Base-by-base conservation (phyloP, 2,329 filamentous ascomycete genomes). In the Eurotiales sp. region DNA sequence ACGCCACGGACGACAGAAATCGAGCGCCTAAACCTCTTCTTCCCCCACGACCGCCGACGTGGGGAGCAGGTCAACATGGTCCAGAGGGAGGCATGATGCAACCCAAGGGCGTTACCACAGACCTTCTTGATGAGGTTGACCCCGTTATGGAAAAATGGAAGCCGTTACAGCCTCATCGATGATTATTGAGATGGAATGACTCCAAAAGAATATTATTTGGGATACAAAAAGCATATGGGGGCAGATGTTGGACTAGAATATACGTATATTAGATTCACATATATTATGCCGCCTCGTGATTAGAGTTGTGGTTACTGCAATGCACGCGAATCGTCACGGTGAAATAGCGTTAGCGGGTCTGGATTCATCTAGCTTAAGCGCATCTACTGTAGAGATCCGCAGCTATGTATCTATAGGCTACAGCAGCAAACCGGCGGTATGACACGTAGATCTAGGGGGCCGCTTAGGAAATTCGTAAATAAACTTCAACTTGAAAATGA, bases 121-220 rank as follows among this genome's bases (percentile, higher is more conserved):
- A 53, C 17, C 40, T 53, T 12, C 46, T 53, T n/a, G 51, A 45
- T 36, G 46, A 32, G 3, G 17, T 32, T 10, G 51, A 40, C 22
- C 34, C 45, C 25, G 34, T 46, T 10, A 36, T 53, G 25, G 40
- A 53, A 15, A 39, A 48, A 36, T 53, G 51, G 51, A 48, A 53
- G 39, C 51, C 51, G 10, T 49, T 53, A 19, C 25, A 22, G n/a
- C 51, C 51, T 19, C 30, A 39, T 14, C 51, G 46, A n/a, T 45
- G 36, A 43, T 25, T 21, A 27, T 47, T 21, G 11, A 46, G 21
- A 32, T 21, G 29, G 29, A 23, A 42, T 42, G 40, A n/a, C n/a
- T 25, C 8, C 19, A 42, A 14, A 42, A 27, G 19, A n/a, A 36
- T 5, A 36, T 7, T 10, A 37, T 19, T 12, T 17, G 34, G 12